Evolutionary conservation across 352 stramenopile genomes (phyloP).

Genomic region (Thraustochytrium striatum): DNA sequence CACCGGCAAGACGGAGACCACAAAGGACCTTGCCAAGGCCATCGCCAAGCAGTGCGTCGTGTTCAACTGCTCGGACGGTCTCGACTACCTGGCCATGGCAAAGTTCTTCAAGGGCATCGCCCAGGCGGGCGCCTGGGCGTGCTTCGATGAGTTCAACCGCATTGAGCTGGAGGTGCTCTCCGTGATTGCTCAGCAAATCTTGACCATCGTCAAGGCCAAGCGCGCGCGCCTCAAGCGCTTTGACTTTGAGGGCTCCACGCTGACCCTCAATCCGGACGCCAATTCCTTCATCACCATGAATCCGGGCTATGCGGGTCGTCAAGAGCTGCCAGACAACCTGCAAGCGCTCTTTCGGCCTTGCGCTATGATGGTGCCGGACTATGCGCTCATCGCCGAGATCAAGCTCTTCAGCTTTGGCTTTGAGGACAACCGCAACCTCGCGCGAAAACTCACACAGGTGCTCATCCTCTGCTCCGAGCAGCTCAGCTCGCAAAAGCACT

Average conservation of each 20-base stretch:
- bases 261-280: conserved; percentile 86
- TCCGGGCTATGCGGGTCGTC: conserved; percentile 87
- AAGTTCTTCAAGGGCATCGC: conserved; percentile 88
- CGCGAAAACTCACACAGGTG: conserved; percentile 89
- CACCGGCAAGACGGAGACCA: conserved; percentile 92
- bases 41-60: conserved; percentile 88
- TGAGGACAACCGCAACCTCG: conserved; percentile 81
- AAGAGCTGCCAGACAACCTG: conserved; percentile 92
- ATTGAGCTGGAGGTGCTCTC: conserved; percentile 84
- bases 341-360: conserved; percentile 91
- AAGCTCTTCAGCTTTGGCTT: conserved; percentile 95
- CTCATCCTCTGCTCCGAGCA: conserved; percentile 86
- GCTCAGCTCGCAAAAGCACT: conserved; percentile 87
- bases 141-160: conserved; percentile 99
- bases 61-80: conserved; percentile 90
- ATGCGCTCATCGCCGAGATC: conserved; percentile 90
- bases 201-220: conserved; percentile 68
- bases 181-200: conserved; percentile 83
- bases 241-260: conserved; percentile 93
- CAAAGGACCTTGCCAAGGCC: conserved; percentile 88
- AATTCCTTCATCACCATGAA: conserved; percentile 98
- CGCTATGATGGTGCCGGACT: conserved; percentile 94
- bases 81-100: conserved; percentile 95
- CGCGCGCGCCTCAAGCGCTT: conserved; percentile 67
- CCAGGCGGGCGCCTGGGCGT: conserved; percentile 93